Evolutionary conservation across 192 early-diverging fungal species (phyloP).

Genomic region (Podila epigama): DNA sequence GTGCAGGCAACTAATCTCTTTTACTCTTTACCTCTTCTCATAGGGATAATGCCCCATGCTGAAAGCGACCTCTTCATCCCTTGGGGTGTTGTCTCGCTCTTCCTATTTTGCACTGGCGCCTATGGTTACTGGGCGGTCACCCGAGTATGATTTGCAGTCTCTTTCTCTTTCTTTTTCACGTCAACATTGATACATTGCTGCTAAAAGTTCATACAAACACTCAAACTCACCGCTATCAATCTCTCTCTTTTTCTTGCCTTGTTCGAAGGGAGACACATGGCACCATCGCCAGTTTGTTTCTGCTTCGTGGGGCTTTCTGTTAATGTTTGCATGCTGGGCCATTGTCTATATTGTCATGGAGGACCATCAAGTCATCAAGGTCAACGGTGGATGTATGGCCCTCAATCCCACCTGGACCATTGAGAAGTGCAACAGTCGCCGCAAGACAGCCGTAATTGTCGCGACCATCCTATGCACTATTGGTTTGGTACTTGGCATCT

Average conservation of each 20-base stretch:
- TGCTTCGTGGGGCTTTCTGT: conserved; percentile 37
- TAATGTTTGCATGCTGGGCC: conserved; percentile 43
- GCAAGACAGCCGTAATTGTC: conserved; percentile 16
- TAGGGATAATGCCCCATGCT: conserved; percentile 49
- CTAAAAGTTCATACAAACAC: neutral
- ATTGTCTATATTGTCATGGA: conserved; percentile 41
- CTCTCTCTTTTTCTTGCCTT: neutral
- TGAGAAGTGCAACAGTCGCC: conserved; percentile 9
- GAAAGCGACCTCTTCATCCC: conserved; percentile 28
- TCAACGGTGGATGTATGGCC: conserved; percentile 9
- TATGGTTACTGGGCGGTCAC: conserved; percentile 22
- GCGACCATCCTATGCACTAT: conserved; percentile 15
- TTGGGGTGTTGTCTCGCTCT: conserved; percentile 26
- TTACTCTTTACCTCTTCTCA: neutral
- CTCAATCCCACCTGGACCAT: conserved; percentile 1
- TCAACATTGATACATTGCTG: neutral
- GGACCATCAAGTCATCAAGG: conserved; percentile 18
- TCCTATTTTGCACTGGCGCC: conserved; percentile 17
- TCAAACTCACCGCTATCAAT: no score
- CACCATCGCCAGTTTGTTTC: conserved; percentile 42
- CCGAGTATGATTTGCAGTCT: conserved; percentile 5
- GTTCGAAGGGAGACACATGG: conserved; percentile 24
- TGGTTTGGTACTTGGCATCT: conserved; percentile 15
- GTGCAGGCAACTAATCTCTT: neutral
- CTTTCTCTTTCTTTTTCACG: neutral